Base-by-base conservation (phyloP, 768 basidiomycete species). In the Leccinum incarnatum region DNA sequence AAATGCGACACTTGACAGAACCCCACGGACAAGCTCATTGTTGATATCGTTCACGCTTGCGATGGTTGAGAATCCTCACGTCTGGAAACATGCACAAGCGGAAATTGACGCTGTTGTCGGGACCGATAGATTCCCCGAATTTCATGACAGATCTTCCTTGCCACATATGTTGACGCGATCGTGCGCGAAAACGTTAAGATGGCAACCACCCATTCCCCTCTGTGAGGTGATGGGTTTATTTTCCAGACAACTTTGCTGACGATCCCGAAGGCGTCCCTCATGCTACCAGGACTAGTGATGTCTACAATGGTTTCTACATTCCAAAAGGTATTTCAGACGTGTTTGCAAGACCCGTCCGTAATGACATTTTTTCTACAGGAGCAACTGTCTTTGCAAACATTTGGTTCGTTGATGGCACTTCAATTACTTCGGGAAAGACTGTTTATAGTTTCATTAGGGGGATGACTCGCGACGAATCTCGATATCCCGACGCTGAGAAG, bases 281-380 rank as follows among this genome's bases (percentile, higher is more conserved):
- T 54, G 49, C 60, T 12, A 37, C 66, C 6, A 76, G 74, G 0
- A 60, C 67, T 34, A 77, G 77, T 56, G 79, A 80, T 50, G 58
- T 72, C 12, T 80, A 79, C 62, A 66, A 72, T 23, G 75, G 77
- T 19, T 80, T 81, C 57, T 68, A 80, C 12, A 85, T 86, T 50
- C 83, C 84, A 1, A 75, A 76, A 60, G 84, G 83, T 59, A 53
- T 53, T 15, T 48, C 7, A 15, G 8, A 27, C 9, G 19, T 30
- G 14, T 36, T 32, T 17, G 30, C 19, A 1, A 49, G 32, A 36
- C 21, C 4, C 5, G 15, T 23, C 32, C 30, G 21, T 15, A 19
- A 34, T 30, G 14, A 58, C 37, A 9, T n/a, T 12, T 42, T 1
- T 52, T 12, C 4, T 0, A 36, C 37, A 67, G 65, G 65, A 3